Evolutionary conservation across 1,139 yeast genomes (phyloP).

Genomic region (Scheffersomyces illinoinensis): DNA sequence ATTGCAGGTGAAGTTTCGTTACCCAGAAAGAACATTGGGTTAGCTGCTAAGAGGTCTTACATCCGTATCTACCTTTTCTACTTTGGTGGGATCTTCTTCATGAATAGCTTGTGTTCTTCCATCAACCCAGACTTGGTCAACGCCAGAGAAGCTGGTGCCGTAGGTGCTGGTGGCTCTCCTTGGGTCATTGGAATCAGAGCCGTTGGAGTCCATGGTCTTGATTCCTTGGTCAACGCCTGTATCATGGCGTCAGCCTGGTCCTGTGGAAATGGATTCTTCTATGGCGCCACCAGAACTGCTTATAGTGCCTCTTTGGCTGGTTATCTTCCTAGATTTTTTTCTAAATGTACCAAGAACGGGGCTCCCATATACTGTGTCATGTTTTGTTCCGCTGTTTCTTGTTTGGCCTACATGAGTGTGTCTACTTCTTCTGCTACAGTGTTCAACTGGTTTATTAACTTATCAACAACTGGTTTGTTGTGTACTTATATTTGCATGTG

Average conservation of each 20-base stretch:
- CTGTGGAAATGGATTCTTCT: constrained; percentile 40
- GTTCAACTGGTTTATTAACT: constrained; percentile 40
- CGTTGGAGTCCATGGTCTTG: constrained; percentile 38
- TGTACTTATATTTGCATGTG: constrained; percentile 54
- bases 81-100: constrained; percentile 40
- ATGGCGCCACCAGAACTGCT: constrained; percentile 36
- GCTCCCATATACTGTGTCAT: constrained; percentile 36
- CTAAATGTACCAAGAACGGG: constrained; percentile 35
- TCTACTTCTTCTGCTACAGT: constrained; percentile 28
- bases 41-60: constrained; percentile 37
- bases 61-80: constrained; percentile 36
- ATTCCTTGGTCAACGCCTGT: constrained; percentile 35
- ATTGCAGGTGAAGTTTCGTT: constrained; percentile 33
- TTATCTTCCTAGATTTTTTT: constrained; percentile 35
- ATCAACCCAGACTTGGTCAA: constrained; percentile 28
- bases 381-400: constrained; percentile 20
- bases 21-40: constrained; percentile 34
- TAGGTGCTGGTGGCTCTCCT: constrained; percentile 40
- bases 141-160: constrained; percentile 21
- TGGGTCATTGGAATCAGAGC: constrained; percentile 41
- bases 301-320: constrained; percentile 41
- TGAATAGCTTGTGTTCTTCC: constrained; percentile 37
- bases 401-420: constrained; percentile 33
- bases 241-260: constrained; percentile 40
- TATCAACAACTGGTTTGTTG: constrained; percentile 54